These are phyloP conservation scores for Diaporthe eres DNA, from an alignment of 2,329 filamentous ascomycete genomes.

Conservation along the genomic window DNA sequence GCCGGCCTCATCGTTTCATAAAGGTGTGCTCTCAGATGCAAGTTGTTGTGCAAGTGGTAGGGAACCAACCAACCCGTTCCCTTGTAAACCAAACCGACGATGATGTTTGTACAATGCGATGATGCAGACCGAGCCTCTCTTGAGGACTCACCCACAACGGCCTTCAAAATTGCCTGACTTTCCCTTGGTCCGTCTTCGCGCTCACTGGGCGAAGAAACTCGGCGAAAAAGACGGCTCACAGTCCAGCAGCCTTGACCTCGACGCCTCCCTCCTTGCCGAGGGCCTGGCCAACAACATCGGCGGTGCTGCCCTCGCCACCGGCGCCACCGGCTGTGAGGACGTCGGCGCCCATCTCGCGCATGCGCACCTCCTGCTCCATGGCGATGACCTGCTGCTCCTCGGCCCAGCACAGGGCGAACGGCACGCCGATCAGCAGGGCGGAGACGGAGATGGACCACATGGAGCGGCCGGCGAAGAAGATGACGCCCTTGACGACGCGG, in stretches of 20 bases:
- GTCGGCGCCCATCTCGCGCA: constrained; percentile 92
- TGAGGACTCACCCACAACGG: not conserved
- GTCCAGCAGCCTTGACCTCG: constrained; percentile 61
- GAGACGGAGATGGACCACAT: constrained; percentile 94
- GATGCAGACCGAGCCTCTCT: not conserved
- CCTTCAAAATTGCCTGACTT: not conserved
- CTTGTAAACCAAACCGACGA: not conserved
- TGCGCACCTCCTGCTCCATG: constrained; percentile 97
- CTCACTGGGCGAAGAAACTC: not conserved
- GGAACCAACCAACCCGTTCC: constrained; percentile 4
- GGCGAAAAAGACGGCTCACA: constrained; percentile 55
- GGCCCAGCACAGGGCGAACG: constrained; percentile 91
- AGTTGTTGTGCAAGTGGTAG: not conserved
- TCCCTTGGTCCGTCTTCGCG: not conserved
- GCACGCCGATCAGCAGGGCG: constrained; percentile 90
- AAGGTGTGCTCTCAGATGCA: constrained; percentile 18
- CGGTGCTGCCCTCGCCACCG: constrained; percentile 56
- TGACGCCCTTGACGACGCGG: constrained; percentile 70
- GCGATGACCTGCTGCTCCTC: constrained; percentile 98
- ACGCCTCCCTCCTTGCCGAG: constrained; percentile 62
- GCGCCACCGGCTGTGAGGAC: constrained; percentile 66
- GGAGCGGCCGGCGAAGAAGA: constrained; percentile 84
- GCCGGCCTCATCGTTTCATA: not conserved
- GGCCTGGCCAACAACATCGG: constrained; percentile 64
- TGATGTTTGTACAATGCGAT: constrained; percentile 24